Base-by-base conservation (phyloP, 2,329 filamentous ascomycete species). In the Pseudogymnoascus sp. region DNA sequence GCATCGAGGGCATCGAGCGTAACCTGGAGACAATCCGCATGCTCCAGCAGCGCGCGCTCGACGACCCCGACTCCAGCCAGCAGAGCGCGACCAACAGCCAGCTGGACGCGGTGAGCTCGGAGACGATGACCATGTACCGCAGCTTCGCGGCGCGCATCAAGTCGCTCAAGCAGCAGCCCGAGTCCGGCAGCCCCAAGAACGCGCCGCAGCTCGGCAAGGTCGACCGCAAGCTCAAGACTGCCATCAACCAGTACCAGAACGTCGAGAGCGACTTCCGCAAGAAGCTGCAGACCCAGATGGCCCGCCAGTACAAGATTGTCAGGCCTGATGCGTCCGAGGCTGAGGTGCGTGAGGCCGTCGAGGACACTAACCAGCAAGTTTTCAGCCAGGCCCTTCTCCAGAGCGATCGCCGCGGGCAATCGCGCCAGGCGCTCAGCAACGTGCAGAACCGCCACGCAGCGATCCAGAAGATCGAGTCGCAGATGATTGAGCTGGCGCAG, bases 251-350 rank as follows among this genome's bases (percentile, higher is more conserved):
- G 65, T 97, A 92, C 79, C 91, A 94, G 76, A 82, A 85, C 67
- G 81, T 91, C 62, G 92, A 97, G 75, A 84, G 84, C 1, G 82
- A 87, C 22, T 96, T 92, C 81, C 85, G 89, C 72, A 89, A 89
- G 75, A 87, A 88, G 68, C 85, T 91, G 33, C 84, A 90, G 73
- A 89, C 91, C 59, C 91, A 95, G 75, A 90, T 95, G 78, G 89
- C 87, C 67, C 85, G 94, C 62, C 92, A 97, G 74, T 96, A 95
- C 77, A 84, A 89, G 64, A 97, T 97, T 72, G 92, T 94, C 62
- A 84, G 86, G 66, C 90, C 92, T 22, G 87, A 96, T 63, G 91
- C 91, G 2, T 83, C 84, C 28, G 90, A 94, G 61, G 79, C 82
- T 45, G 92, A 97, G 74, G 85, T 97, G 28, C 82, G 83, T 63